phyloP scores from a whole-genome alignment of 352 stramenopile species.

The Peronospora farinosa region DNA sequence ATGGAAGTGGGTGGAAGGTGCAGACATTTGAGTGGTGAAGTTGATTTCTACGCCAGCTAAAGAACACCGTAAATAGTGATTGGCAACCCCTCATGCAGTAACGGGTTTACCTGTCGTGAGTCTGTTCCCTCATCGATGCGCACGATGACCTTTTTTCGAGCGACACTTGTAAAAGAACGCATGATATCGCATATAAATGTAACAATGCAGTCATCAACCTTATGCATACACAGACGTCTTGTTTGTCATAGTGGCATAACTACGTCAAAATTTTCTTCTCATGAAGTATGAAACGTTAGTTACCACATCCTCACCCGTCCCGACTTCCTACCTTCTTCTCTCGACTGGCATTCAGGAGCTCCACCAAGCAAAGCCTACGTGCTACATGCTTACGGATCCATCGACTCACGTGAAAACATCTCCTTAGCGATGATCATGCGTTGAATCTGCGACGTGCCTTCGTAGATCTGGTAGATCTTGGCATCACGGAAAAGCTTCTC shows the following conservation, averaged over 20 bases:
- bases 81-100: slow-evolving; percentile 2
- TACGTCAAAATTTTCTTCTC: too few species aligned
- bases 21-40: slow-evolving; percentile 31
- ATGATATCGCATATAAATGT: slow-evolving; percentile 10
- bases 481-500: slow-evolving; percentile 89
- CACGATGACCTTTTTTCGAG: not conserved
- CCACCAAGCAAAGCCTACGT: not conserved
- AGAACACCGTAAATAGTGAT: slow-evolving; percentile 5
- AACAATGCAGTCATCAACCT: slow-evolving; percentile 11
- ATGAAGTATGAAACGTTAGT: too few species aligned
- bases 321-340: not conserved
- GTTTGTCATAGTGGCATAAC: too few species aligned
- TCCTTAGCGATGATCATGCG: slow-evolving; percentile 88
- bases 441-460: slow-evolving; percentile 89
- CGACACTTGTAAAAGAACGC: not conserved
- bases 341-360: not conserved
- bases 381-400: slow-evolving; percentile 46
- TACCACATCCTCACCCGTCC: not conserved
- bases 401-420: slow-evolving; percentile 61
- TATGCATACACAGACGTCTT: slow-evolving; percentile 1
- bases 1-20: slow-evolving; percentile 12
- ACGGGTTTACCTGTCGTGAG: not conserved
- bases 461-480: slow-evolving; percentile 92
- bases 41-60: not conserved
- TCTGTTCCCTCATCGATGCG: not conserved